phyloP scores from a whole-genome alignment of 441 rosid genomes.

The Isatis lusitanica region DNA sequence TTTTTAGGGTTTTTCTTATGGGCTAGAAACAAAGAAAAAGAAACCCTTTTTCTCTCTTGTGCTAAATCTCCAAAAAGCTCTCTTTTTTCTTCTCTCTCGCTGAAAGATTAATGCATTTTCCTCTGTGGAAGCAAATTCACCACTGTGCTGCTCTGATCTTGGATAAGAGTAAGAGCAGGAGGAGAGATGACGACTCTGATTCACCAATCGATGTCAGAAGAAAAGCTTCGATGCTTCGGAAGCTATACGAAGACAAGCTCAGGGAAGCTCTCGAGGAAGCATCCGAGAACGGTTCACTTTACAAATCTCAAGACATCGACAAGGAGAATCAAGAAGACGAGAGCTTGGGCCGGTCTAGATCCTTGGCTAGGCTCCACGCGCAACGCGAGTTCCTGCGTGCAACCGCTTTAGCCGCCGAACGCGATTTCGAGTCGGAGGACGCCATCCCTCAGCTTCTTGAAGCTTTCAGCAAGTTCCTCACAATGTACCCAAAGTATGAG shows the following conservation, averaged over 20 bases:
- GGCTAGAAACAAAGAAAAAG: conserved; percentile 32
- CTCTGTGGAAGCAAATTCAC: conserved; percentile 95
- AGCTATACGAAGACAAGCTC: conserved; percentile 71
- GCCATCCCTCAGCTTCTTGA: conserved; percentile 61
- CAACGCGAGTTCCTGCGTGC: conserved; percentile 86
- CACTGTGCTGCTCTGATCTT: conserved; percentile 94
- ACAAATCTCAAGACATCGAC: conserved; percentile 77
- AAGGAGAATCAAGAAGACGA: conserved; percentile 67
- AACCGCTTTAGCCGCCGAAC: conserved; percentile 77
- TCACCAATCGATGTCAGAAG: conserved; percentile 49
- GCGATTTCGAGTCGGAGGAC: conserved; percentile 68
- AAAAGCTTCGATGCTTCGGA: conserved; percentile 59
- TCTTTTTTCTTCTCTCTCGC: conserved; percentile 18
- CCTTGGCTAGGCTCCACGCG: conserved; percentile 85
- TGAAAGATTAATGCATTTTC: conserved; percentile 70
- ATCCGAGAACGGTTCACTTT: conserved; percentile 83
- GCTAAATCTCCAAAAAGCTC: conserved; percentile 24
- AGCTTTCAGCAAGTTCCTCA: conserved; percentile 72
- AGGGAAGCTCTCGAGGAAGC: conserved; percentile 94
- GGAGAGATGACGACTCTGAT: conserved; percentile 71
- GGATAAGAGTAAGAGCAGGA: conserved; percentile 83
- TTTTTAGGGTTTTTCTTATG: conserved; percentile 47
- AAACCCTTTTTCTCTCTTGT: neutral
- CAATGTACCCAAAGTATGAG: conserved; percentile 86
- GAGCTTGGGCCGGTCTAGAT: conserved; percentile 75